Evolutionary conservation across 768 basidiomycete species (phyloP), one percentile per base, ranked within the genome.

Genomic region (Mrakia blollopis): DNA sequence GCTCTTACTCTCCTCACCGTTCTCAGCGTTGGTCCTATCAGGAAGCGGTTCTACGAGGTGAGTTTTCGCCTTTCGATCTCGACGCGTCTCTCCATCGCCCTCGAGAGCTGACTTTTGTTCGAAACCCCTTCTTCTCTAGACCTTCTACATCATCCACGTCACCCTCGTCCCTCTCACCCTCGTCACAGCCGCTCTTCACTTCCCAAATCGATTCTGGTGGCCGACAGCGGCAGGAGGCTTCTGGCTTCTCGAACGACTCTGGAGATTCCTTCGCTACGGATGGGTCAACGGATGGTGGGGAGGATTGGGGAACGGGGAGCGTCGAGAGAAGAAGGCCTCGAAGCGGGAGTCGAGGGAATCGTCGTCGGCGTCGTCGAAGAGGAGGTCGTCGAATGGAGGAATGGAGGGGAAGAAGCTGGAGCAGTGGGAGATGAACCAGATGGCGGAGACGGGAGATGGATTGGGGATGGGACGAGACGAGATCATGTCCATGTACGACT

Each of bases 71-170:
- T 47, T 57, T 6, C 28, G 30, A 16, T 69, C n/a, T 70, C 28
- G 25, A 62, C 30, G 11, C 14, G 54, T 62, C 65, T 61, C 57
- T 78, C 75, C 44, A n/a, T n/a, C n/a, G n/a, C n/a, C 30, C 75
- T 63, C n/a, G 6, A 9, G 61, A 16, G 14, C 39, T 25, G 14
- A 37, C 52, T 14, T 16, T 54, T 5, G n/a, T n/a, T n/a, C n/a
- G n/a, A n/a, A n/a, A 25, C 18, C 30, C 71, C 44, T 35, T 60
- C 37, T 69, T 32, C 9, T 54, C 35, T 88, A 91, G 82, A 79
- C 85, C 8, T 92, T 92, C 85, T 92, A 90, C 80, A 83, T 87
- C 78, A 80, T 87, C 30, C 91, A 92, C 81, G 82, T 92, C 61
- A 80, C 89, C 44, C 85, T 91, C 32, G 88, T 89, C 41, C 87